Percentiles rank a stretch among this genome's conserved stretches.
Evolutionary conservation across 495 filamentous ascomycete genomes (phyloP).

Genomic region (Daldinia bambusicola): DNA sequence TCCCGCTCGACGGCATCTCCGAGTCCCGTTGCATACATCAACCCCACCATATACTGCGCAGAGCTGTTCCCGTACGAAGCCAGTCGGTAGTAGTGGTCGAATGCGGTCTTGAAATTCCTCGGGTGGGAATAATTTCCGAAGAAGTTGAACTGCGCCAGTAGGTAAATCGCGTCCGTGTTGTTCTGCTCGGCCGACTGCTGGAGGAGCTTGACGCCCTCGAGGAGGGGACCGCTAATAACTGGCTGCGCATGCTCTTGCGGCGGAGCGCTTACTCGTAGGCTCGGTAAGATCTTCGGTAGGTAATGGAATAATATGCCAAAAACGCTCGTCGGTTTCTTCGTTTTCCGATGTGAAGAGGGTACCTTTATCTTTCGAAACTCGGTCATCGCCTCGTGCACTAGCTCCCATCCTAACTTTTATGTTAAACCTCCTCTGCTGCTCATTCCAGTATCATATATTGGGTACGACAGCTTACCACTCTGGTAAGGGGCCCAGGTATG

Average conservation of each 20-base stretch:
- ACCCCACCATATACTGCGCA: constrained; percentile 92
- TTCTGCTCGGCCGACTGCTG: constrained; percentile 77
- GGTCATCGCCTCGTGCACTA: constrained; percentile 55
- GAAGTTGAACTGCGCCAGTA: constrained; percentile 95
- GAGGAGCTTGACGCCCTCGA: constrained; percentile 76
- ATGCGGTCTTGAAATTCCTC: constrained; percentile 82
- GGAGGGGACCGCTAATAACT: constrained; percentile 53
- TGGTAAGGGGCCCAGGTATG: constrained; percentile 47
- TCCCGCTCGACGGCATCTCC: constrained; percentile 84
- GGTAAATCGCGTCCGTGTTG: constrained; percentile 87
- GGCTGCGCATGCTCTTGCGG: constrained; percentile 45
- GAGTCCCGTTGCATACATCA: constrained; percentile 95
- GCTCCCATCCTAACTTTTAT: constrained; percentile 52
- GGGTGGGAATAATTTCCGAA: constrained; percentile 94
- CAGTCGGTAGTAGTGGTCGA: constrained; percentile 81
- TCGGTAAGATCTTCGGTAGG: constrained; percentile 55
- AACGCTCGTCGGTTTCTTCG: constrained; percentile 53
- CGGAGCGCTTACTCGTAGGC: constrained; percentile 54
- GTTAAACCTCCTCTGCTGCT: constrained; percentile 22
- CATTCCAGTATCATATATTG: constrained; percentile 1
- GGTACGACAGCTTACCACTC: constrained; percentile 40
- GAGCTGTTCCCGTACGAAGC: constrained; percentile 86
- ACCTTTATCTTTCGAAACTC: constrained; percentile 56
- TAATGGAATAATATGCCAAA: constrained; percentile 52
- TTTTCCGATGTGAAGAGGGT: constrained; percentile 46